These are phyloP conservation scores for Phlebiopsis gigantea DNA, from an alignment of 768 basidiomycete species.

Conservation along the genomic window DNA sequence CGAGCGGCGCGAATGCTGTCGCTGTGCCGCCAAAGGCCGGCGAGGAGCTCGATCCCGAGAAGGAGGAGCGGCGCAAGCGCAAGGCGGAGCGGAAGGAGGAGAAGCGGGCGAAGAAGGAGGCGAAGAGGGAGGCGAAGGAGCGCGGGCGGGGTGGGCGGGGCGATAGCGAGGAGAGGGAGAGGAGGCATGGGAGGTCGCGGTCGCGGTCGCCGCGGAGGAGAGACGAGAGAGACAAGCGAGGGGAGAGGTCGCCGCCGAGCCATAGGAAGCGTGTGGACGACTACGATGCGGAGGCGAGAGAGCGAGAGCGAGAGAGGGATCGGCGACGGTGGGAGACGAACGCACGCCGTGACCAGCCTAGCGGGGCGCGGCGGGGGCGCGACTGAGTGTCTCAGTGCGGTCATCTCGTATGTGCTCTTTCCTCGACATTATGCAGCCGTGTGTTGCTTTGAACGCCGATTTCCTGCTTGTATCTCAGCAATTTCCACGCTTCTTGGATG, in stretches of 20 bases:
- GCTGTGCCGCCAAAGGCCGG: slow-evolving; percentile 18
- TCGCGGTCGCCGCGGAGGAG: slow-evolving; percentile 32
- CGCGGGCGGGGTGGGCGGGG: slow-evolving; percentile 34
- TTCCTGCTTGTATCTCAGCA: neutral
- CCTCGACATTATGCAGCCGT: neutral
- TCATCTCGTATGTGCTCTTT: neutral
- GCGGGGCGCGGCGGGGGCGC: slow-evolving; percentile 23
- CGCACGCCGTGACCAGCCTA: slow-evolving; percentile 32
- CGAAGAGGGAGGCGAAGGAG: slow-evolving; percentile 53
- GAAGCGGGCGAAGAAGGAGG: slow-evolving; percentile 41
- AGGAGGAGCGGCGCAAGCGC: slow-evolving; percentile 28
- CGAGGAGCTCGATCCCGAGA: slow-evolving; percentile 21
- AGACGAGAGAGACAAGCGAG: slow-evolving; percentile 8
- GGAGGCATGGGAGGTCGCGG: slow-evolving; percentile 12
- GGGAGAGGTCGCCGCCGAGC: slow-evolving; percentile 16
- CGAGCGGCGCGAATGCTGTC: slow-evolving; percentile 28
- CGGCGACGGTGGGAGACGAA: slow-evolving; percentile 48
- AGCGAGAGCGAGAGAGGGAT: slow-evolving; percentile 38
- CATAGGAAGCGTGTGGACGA: slow-evolving; percentile 8
- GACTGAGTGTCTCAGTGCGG: slow-evolving; percentile 11
- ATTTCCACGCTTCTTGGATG: neutral
- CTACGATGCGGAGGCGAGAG: slow-evolving; percentile 30
- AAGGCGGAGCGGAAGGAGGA: slow-evolving; percentile 49
- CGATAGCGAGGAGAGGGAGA: slow-evolving; percentile 20
- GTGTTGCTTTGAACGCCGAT: neutral